These are phyloP conservation scores for Saturnispora saitoi DNA, from an alignment of 805 yeast species.

Conservation along the genomic window DNA sequence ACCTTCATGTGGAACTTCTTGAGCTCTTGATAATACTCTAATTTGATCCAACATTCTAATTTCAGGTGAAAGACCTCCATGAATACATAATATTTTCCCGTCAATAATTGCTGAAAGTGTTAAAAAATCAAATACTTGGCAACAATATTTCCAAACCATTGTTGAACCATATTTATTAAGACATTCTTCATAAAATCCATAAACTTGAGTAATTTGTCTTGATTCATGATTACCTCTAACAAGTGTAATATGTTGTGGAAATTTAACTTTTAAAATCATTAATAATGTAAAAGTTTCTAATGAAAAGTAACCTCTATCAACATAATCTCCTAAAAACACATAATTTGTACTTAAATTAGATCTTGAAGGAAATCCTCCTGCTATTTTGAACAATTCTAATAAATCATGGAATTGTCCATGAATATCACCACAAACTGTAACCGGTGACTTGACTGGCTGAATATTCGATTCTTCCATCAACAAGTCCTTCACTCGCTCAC, in stretches of 20 bases:
- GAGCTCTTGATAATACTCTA: conserved; percentile 88
- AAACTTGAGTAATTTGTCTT: conserved; percentile 96
- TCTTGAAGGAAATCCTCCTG: conserved; percentile 88
- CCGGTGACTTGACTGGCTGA: conserved; percentile 90
- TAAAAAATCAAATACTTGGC: conserved; percentile 90
- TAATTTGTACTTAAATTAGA: conserved; percentile 42
- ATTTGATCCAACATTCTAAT: conserved; percentile 96
- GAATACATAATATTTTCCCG: conserved; percentile 90
- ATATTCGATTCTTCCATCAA: conserved; percentile 94
- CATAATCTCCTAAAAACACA: conserved; percentile 91
- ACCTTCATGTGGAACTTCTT: conserved; percentile 98
- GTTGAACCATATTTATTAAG: conserved; percentile 87
- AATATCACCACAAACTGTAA: conserved; percentile 93
- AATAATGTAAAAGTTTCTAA: conserved; percentile 88
- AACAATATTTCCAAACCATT: conserved; percentile 93
- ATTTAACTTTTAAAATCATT: conserved; percentile 85
- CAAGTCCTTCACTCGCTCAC: conserved; percentile 90
- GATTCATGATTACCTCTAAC: conserved; percentile 98
- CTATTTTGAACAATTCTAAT: conserved; percentile 77
- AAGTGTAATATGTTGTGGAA: conserved; percentile 61
- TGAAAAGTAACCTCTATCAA: conserved; percentile 94
- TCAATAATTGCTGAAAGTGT: conserved; percentile 94
- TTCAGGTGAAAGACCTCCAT: conserved; percentile 96
- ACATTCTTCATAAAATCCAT: conserved; percentile 96
- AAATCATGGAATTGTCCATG: conserved; percentile 98